These are phyloP conservation scores for Phialophora tarda DNA, from an alignment of 2,329 filamentous ascomycete genomes.

Conservation along the genomic window DNA sequence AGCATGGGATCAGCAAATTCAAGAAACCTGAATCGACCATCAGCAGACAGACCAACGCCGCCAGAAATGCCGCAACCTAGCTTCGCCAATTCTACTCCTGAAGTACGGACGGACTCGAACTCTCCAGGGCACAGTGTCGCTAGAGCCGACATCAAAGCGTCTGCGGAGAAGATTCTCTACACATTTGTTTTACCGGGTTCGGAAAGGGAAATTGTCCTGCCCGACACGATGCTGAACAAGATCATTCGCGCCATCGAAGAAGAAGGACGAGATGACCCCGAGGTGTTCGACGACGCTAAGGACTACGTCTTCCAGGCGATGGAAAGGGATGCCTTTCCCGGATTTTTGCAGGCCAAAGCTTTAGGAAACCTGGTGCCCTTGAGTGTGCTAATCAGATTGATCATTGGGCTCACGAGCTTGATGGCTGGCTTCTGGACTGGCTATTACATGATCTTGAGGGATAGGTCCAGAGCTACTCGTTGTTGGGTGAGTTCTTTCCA, in stretches of 20 bases:
- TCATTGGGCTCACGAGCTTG: constrained; percentile 82
- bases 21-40: constrained; percentile 33
- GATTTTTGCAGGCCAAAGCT: constrained; percentile 92
- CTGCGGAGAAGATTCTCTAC: constrained; percentile 98
- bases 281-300: constrained; percentile 96
- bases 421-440: constrained; percentile 94
- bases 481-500: constrained; percentile 71
- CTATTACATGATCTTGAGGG: constrained; percentile 89
- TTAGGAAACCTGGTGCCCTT: constrained; percentile 93
- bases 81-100: constrained; percentile 64
- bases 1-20: constrained; percentile 56
- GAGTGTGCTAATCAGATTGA: constrained; percentile 82
- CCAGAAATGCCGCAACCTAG: constrained; percentile 57
- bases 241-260: constrained; percentile 90
- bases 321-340: constrained; percentile 98
- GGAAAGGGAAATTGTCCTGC: constrained; percentile 93
- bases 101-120: constrained; percentile 74
- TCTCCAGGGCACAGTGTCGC: constrained; percentile 83
- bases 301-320: constrained; percentile 99
- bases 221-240: constrained; percentile 81
- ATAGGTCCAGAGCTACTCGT: constrained; percentile 73
- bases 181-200: constrained; percentile 94
- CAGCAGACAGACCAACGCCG: constrained; percentile 44
- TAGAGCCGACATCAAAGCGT: constrained; percentile 88
- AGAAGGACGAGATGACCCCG: constrained; percentile 89